A percentile compares a stretch with the other conserved stretches of the same genome.
phyloP scores from a whole-genome alignment of 2,329 filamentous ascomycete genomes.

The Didymella keratinophila region DNA sequence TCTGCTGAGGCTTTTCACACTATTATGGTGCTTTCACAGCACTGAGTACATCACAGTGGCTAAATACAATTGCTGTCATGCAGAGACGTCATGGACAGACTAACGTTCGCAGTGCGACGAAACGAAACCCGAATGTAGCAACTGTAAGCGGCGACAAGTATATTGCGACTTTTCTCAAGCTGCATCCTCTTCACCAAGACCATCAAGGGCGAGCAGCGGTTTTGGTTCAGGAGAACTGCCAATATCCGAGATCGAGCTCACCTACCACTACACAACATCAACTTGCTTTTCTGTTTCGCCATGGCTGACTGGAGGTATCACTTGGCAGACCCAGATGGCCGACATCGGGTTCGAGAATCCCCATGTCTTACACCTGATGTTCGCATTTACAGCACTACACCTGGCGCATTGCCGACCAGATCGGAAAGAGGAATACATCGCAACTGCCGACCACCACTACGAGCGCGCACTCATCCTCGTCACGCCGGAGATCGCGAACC shows the following conservation, averaged over 20 bases:
- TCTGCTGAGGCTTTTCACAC: too few relatives aligned
- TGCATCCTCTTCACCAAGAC: neutral
- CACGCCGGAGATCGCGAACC: slow-evolving; percentile 31
- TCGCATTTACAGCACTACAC: slow-evolving; percentile 39
- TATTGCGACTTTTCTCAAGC: slow-evolving; percentile 30
- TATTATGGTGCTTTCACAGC: neutral
- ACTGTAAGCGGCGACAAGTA: slow-evolving; percentile 35
- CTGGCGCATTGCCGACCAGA: slow-evolving; percentile 33
- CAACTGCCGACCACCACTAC: slow-evolving; percentile 34
- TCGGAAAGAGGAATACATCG: slow-evolving; percentile 27
- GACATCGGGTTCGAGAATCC: slow-evolving; percentile 31
- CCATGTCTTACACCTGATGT: slow-evolving; percentile 34
- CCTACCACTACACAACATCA: slow-evolving; percentile 38
- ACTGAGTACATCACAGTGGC: neutral
- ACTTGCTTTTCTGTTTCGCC: slow-evolving; percentile 34
- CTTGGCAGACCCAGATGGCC: slow-evolving; percentile 29
- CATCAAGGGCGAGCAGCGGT: neutral
- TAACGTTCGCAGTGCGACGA: slow-evolving; percentile 39
- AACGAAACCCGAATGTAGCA: slow-evolving; percentile 34
- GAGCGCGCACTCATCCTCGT: slow-evolving; percentile 30
- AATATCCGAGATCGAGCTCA: slow-evolving; percentile 37
- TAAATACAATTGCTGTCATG: neutral
- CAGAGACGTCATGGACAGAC: neutral
- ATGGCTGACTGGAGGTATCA: slow-evolving; percentile 22
- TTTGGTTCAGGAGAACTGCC: slow-evolving; percentile 10